These are phyloP conservation scores for Kalmusia sp. DNA, from an alignment of 2,329 filamentous ascomycete species.

Conservation along the genomic window DNA sequence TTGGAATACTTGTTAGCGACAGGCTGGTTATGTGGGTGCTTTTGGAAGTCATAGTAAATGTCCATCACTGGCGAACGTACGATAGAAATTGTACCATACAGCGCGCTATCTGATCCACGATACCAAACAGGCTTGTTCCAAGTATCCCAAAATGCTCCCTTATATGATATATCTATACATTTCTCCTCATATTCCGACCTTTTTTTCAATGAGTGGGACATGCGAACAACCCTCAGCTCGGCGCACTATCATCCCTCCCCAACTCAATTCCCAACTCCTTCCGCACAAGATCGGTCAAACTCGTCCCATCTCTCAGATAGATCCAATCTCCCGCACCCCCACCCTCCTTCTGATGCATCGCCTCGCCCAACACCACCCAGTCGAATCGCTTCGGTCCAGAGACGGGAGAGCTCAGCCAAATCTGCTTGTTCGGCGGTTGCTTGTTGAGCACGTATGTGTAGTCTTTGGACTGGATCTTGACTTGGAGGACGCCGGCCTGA, in stretches of 20 bases:
- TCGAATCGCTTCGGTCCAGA: constrained; percentile 95
- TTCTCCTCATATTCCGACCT: neutral
- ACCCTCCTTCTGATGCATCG: constrained; percentile 80
- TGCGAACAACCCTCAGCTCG: constrained; percentile 24
- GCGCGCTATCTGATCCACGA: no score
- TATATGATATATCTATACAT: neutral
- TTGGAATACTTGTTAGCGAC: neutral
- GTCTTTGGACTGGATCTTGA: constrained; percentile 72
- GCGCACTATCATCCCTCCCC: constrained; percentile 38
- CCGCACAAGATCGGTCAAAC: constrained; percentile 73
- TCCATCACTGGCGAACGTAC: no score
- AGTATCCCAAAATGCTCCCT: neutral
- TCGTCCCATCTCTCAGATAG: constrained; percentile 83
- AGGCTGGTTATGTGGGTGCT: neutral
- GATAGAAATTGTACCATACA: constrained; percentile 2
- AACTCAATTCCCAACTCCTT: constrained; percentile 75
- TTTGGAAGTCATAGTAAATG: neutral
- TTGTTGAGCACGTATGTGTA: constrained; percentile 93
- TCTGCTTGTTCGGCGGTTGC: constrained; percentile 95
- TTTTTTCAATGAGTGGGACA: no score
- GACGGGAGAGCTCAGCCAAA: constrained; percentile 92
- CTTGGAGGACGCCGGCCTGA: constrained; percentile 86
- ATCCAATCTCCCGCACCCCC: constrained; percentile 80
- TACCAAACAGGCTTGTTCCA: no score
- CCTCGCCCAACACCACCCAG: constrained; percentile 78